phyloP scores from a whole-genome alignment of 2,329 filamentous ascomycete genomes.

The Scedosporium minutisporum region DNA sequence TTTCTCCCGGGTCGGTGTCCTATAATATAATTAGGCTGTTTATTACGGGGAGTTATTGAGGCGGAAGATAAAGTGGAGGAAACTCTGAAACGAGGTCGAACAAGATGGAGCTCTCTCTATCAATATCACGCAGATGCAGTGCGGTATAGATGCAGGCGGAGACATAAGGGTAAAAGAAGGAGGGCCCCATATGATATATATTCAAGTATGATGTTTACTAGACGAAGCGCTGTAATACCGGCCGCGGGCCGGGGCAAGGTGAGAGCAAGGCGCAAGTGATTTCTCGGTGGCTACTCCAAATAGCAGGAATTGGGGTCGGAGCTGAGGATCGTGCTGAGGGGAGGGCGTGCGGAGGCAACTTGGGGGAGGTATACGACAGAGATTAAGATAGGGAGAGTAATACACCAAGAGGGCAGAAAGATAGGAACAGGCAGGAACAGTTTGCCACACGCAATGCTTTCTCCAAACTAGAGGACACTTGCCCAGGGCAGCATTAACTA shows the following conservation, averaged over 20 bases:
- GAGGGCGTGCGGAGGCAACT: not conserved
- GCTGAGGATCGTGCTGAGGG: not conserved
- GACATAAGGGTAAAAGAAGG: not conserved
- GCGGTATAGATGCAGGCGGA: not conserved
- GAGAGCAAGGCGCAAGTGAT: not conserved
- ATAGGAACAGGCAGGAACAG: not conserved
- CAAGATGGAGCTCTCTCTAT: not conserved
- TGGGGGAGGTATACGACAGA: not conserved
- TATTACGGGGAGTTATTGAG: conserved; percentile 2
- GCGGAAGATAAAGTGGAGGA: not conserved
- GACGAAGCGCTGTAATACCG: not conserved
- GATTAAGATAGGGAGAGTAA: not conserved
- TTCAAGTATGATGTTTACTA: not conserved
- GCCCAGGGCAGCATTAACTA: not conserved
- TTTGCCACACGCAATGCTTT: not conserved
- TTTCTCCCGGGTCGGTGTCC: conserved; percentile 3
- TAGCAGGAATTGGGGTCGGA: not conserved
- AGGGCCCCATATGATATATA: not conserved
- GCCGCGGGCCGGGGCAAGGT: not conserved
- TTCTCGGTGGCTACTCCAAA: not conserved
- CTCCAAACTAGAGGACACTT: not conserved
- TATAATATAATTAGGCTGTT: conserved; percentile 8
- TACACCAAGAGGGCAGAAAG: not conserved
- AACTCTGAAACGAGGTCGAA: not conserved
- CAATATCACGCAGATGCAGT: conserved; percentile 1